Evolutionary conservation across 1,139 yeast species (phyloP).

Genomic region (Lizanozyma gosingica): DNA sequence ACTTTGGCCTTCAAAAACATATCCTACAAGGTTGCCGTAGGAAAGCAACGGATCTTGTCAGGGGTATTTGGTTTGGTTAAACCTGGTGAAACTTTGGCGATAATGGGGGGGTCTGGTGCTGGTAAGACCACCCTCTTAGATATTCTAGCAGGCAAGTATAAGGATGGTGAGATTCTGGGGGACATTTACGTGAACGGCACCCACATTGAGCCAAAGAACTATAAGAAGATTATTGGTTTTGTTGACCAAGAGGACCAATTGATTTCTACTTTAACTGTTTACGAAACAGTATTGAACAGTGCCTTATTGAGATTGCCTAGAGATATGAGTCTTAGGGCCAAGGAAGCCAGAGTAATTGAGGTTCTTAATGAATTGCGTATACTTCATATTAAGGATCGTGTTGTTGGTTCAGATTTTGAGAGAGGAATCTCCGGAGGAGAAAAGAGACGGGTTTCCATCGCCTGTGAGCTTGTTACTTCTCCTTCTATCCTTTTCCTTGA

Average conservation of each 20-base stretch:
- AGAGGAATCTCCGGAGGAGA: conserved; percentile 96
- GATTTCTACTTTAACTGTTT: conserved; percentile 88
- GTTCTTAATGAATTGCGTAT: conserved; percentile 83
- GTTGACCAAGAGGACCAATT: conserved; percentile 96
- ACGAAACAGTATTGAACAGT: conserved; percentile 88
- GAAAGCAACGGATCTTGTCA: conserved; percentile 39
- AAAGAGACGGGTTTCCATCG: conserved; percentile 80
- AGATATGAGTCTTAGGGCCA: conserved; percentile 62
- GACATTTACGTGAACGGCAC: conserved; percentile 69
- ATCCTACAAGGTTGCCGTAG: conserved; percentile 45
- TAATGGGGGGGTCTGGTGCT: conserved; percentile 98
- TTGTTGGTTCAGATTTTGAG: conserved; percentile 81
- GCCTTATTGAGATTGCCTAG: conserved; percentile 83
- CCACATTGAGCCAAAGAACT: conserved; percentile 28
- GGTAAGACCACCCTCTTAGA: conserved; percentile 93
- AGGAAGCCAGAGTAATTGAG: conserved; percentile 72
- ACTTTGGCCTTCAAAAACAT: conserved; percentile 69
- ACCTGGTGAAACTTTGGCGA: conserved; percentile 87
- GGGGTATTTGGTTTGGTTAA: conserved; percentile 65
- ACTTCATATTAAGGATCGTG: conserved; percentile 68
- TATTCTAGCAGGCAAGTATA: conserved; percentile 80
- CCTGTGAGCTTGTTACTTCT: conserved; percentile 81
- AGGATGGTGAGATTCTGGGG: conserved; percentile 64
- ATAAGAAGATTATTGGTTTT: conserved; percentile 72
- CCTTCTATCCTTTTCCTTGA: conserved; percentile 76